Base-by-base conservation (phyloP, 805 yeast genomes). In the Cephaloascus fragrans region DNA sequence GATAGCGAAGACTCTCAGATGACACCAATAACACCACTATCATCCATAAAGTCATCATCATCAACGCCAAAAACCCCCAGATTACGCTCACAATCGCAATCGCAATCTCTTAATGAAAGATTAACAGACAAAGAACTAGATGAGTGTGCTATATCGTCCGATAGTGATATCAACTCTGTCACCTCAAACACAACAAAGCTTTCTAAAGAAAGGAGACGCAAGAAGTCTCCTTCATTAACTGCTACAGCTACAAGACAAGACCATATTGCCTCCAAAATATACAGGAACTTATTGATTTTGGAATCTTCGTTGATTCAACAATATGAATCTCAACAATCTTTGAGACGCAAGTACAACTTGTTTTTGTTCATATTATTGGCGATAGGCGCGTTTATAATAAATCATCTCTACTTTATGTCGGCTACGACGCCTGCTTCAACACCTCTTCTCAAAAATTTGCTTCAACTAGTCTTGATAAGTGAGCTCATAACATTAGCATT, bases 271-370 rank as follows among this genome's bases (percentile, higher is more conserved):
- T 83, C 88, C 2, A 80, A 82, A 64, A 78, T 87, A 14, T 86
- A 81, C 56, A 72, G 94, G 36, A 88, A 90, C 55, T 59, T 93
- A 47, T 63, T 90, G 36, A 82, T 90, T 14, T 57, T 89, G 39
- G 98, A 90, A 57, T 95, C 89, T 52, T 79, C 86, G 39, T 64
- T 93, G 37, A 70, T 97, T 32, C 79, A 74, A 43, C 97, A 90
- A 60, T 83, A 81, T 36, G 63, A 70, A n/a, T 80, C 77, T 39
- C 89, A 87, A 53, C 73, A 77, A 39, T 62, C 72, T 5, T 61
- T 87, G 42, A 68, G 94, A 45, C 60, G 78, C 34, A 77, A 78
- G 46, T 79, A 82, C 52, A 57, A 76, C 39, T 58, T 75, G 10
- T 83, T 83, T 50, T 47, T 67, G 44, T 60, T 65, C 8, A 47